Evolutionary conservation across 129 eudicot species (phyloP).

Genomic region (Calendula officinalis): DNA sequence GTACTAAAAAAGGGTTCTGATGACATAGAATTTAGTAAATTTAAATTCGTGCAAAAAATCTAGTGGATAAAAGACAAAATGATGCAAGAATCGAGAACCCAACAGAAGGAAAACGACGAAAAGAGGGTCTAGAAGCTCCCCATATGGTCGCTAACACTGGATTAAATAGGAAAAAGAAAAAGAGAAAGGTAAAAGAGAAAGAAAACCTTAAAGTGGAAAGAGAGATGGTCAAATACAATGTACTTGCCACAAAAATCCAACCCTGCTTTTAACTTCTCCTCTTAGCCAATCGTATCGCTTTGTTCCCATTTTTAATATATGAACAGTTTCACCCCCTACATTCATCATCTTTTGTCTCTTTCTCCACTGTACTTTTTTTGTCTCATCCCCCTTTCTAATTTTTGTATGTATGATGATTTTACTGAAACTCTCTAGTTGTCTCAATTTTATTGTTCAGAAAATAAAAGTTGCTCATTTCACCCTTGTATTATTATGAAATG

Average conservation of each 20-base stretch:
- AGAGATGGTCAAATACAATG: conserved; percentile 33
- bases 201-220: conserved; percentile 29
- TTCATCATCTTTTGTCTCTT: conserved; percentile 7
- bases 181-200: conserved; percentile 14
- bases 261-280: conserved; percentile 27
- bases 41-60: background rate
- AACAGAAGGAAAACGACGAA: conserved; percentile 22
- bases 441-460: too few species aligned
- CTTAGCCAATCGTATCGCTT: conserved; percentile 36
- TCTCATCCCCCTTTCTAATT: too few species aligned
- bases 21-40: background rate
- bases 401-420: too few species aligned
- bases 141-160: conserved; percentile 3
- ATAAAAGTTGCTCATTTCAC: background rate
- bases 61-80: conserved; percentile 28
- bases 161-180: background rate
- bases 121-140: background rate
- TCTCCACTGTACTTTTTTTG: background rate
- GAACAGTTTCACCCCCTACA: conserved; percentile 28
- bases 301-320: conserved; percentile 19
- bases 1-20: background rate
- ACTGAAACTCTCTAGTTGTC: too few species aligned
- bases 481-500: background rate
- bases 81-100: conserved; percentile 6
- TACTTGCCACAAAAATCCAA: conserved; percentile 36